A percentile compares a stretch with the other conserved stretches of the same genome.
Evolutionary conservation across 78 protist species (phyloP).

Genomic region (Chrysochromulina parva): DNA sequence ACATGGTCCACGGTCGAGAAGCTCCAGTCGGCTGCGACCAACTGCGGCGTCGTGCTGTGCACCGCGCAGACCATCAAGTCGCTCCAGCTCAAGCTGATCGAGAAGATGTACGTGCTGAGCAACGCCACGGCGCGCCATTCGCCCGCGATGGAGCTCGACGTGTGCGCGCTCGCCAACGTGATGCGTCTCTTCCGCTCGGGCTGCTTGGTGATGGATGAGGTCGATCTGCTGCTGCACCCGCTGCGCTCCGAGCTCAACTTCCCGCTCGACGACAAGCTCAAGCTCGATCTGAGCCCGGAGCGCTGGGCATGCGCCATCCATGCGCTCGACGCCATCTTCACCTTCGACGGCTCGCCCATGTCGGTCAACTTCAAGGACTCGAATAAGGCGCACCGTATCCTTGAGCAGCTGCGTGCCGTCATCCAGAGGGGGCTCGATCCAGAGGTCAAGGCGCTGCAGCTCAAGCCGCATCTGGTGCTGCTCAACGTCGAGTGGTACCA

Average conservation of each 20-base stretch:
- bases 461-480: slow-evolving; percentile 26
- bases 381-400: background rate
- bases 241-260: slow-evolving; percentile 67
- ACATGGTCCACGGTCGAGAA: background rate
- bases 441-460: background rate
- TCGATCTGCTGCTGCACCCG: slow-evolving; percentile 76
- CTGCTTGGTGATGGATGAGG: slow-evolving; percentile 57
- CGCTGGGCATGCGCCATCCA: slow-evolving; percentile 70
- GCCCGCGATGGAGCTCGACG: background rate
- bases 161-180: background rate
- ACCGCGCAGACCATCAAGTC: slow-evolving; percentile 53
- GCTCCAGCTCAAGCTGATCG: background rate
- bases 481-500: slow-evolving; percentile 27
- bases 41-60: slow-evolving; percentile 41
- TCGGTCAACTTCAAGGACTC: background rate
- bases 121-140: background rate
- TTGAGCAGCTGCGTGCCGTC: background rate
- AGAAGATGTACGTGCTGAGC: slow-evolving; percentile 35
- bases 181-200: background rate
- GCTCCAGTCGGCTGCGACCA: background rate
- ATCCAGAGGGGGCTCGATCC: background rate
- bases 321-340: slow-evolving; percentile 52
- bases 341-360: background rate
- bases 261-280: slow-evolving; percentile 46
- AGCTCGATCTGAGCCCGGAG: slow-evolving; percentile 33